Percentiles rank a stretch among this genome's conserved stretches.
phyloP scores from a whole-genome alignment of 1,284 basidiomycete genomes.

The Hemileia vastatrix region DNA sequence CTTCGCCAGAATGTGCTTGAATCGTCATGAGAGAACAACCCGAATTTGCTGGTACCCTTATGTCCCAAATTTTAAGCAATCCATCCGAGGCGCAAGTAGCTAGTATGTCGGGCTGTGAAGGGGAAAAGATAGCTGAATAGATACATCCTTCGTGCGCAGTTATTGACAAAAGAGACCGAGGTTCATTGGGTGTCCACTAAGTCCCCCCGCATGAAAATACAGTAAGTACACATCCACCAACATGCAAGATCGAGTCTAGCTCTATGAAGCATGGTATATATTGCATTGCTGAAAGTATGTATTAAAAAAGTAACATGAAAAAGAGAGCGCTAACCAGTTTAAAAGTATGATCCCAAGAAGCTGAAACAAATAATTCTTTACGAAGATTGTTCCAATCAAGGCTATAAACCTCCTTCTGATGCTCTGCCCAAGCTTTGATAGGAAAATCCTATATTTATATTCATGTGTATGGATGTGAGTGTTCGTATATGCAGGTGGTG shows the following conservation, averaged over 20 bases:
- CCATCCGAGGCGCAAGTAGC: constrained; percentile 79
- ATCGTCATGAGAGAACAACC: constrained; percentile 28
- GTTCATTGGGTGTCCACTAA: constrained; percentile 77
- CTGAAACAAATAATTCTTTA: constrained; percentile 67
- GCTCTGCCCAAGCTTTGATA: constrained; percentile 85
- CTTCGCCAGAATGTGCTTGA: constrained; percentile 36
- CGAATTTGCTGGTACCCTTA: neutral
- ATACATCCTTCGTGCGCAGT: constrained; percentile 73
- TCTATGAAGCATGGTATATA: neutral
- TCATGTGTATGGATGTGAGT: neutral
- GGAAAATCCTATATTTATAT: constrained; percentile 60
- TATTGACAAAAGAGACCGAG: constrained; percentile 66
- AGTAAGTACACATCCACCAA: neutral
- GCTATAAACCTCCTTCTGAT: constrained; percentile 82
- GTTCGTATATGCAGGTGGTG: constrained; percentile 23
- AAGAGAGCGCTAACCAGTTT: constrained; percentile 59
- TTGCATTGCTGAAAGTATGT: neutral
- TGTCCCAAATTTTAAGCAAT: constrained; percentile 34
- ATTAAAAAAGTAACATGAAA: neutral
- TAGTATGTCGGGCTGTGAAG: constrained; percentile 70
- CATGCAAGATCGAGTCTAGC: neutral
- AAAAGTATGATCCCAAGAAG: constrained; percentile 83
- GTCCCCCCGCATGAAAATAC: neutral
- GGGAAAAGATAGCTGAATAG: constrained; percentile 82
- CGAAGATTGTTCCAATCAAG: constrained; percentile 94